A percentile compares a stretch with the other conserved stretches of the same genome.
Evolutionary conservation across 805 yeast species (phyloP).

Genomic region (Grigorovia yakushimaensis): DNA sequence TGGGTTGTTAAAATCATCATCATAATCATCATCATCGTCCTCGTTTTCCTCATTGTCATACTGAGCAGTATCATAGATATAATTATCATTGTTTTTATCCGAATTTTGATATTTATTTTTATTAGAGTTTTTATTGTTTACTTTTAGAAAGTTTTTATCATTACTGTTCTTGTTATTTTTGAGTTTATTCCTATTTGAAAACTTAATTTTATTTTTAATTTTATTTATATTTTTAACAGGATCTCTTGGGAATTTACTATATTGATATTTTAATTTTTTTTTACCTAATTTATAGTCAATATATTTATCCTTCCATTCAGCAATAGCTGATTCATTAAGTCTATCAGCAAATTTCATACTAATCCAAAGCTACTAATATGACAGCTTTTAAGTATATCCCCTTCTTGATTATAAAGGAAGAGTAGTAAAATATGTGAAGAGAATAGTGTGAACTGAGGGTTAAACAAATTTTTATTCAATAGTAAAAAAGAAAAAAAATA

Average conservation of each 20-base stretch:
- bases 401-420: too few relatives aligned
- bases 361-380: too few relatives aligned
- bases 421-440: too few relatives aligned
- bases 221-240: slow-evolving; percentile 1
- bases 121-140: not conserved
- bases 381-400: too few relatives aligned
- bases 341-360: slow-evolving; percentile 63
- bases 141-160: not conserved
- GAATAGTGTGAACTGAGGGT: too few relatives aligned
- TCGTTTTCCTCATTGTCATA: not conserved
- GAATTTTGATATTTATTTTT: not conserved
- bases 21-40: not conserved
- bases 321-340: slow-evolving; percentile 54
- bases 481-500: too few relatives aligned
- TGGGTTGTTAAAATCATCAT: not conserved
- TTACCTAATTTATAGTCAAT: slow-evolving; percentile 53
- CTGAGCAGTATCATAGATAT: not conserved
- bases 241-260: slow-evolving; percentile 6
- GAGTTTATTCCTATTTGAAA: not conserved
- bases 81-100: not conserved
- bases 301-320: slow-evolving; percentile 83
- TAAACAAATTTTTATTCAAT: too few relatives aligned
- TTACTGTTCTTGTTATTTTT: not conserved
- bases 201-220: not conserved
- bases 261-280: slow-evolving; percentile 29